A percentile compares a stretch with the other conserved stretches of the same genome.
These are phyloP conservation scores for Aspergillus mulundensis DNA, from an alignment of 495 filamentous ascomycete species.

Conservation along the genomic window DNA sequence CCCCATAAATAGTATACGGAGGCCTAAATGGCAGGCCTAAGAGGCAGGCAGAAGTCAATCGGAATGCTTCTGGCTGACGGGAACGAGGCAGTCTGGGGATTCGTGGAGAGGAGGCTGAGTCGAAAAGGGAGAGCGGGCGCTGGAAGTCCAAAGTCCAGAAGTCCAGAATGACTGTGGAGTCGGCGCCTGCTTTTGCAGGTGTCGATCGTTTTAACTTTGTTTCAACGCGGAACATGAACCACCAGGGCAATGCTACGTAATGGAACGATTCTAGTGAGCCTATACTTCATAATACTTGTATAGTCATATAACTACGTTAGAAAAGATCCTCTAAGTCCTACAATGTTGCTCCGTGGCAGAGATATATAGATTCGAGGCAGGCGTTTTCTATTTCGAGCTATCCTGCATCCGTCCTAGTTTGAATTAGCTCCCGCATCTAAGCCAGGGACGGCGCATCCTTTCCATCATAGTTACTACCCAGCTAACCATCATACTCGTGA, in stretches of 20 bases:
- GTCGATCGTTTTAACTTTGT: neutral
- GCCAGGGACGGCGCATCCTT: neutral
- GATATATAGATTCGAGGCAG: neutral
- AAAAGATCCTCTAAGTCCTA: neutral
- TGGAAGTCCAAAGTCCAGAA: neutral
- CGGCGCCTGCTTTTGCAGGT: slow-evolving; percentile 8
- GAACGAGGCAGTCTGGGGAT: neutral
- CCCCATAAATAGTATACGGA: slow-evolving; percentile 13
- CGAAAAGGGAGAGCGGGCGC: slow-evolving; percentile 2
- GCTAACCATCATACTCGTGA: too few relatives aligned
- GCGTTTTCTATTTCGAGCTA: neutral
- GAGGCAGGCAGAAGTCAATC: slow-evolving; percentile 9
- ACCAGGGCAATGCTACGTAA: neutral
- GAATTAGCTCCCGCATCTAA: neutral
- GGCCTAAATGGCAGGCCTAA: neutral
- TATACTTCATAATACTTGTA: neutral
- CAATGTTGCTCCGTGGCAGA: neutral
- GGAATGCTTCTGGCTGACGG: slow-evolving; percentile 4
- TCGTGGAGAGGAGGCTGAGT: slow-evolving; percentile 11
- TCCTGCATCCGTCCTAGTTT: neutral
- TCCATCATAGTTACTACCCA: too few relatives aligned
- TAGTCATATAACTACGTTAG: too few relatives aligned
- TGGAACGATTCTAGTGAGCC: neutral
- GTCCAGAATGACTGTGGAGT: neutral
- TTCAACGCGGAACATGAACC: neutral